Conservation (phyloP, 352 stramenopile genomes). For the Phytopythium litorale region DNA sequence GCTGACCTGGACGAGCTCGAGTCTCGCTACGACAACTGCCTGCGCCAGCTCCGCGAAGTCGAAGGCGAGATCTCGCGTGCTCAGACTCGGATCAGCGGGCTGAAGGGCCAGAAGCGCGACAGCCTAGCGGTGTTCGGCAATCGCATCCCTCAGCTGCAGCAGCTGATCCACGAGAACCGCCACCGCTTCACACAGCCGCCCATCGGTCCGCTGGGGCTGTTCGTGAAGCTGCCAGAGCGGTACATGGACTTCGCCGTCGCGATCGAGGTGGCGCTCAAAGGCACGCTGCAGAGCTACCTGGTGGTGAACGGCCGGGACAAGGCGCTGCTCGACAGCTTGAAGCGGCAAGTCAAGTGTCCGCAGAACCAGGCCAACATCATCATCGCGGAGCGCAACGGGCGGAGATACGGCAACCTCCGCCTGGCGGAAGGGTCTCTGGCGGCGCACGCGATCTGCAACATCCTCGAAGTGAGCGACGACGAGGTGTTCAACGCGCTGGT, state of each 20-base stretch:
- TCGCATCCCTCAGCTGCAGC: slow-evolving; percentile 63
- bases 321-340: slow-evolving; percentile 67
- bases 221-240: slow-evolving; percentile 64
- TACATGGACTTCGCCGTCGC: slow-evolving; percentile 66
- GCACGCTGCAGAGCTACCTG: slow-evolving; percentile 70
- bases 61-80: slow-evolving; percentile 44
- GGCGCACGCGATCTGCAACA: slow-evolving; percentile 69
- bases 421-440: slow-evolving; percentile 46
- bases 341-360: slow-evolving; percentile 57
- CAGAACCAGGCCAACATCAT: slow-evolving; percentile 78
- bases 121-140: slow-evolving; percentile 64
- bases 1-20: slow-evolving; percentile 54
- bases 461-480: slow-evolving; percentile 65
- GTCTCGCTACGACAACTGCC: slow-evolving; percentile 49
- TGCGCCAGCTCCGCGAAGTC: slow-evolving; percentile 50
- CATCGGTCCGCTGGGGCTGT: slow-evolving; percentile 70
- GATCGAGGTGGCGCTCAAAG: slow-evolving; percentile 73
- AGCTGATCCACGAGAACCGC: slow-evolving; percentile 70
- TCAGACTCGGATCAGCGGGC: slow-evolving; percentile 37
- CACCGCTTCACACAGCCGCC: slow-evolving; percentile 58
- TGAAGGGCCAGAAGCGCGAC: slow-evolving; percentile 54
- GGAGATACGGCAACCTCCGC: slow-evolving; percentile 52
- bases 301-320: slow-evolving; percentile 78
- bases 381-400: slow-evolving; percentile 57
- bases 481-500: slow-evolving; percentile 83